These are phyloP conservation scores for Chytriomyces sp. DNA, from an alignment of 192 early-diverging fungal genomes.

Conservation along the genomic window DNA sequence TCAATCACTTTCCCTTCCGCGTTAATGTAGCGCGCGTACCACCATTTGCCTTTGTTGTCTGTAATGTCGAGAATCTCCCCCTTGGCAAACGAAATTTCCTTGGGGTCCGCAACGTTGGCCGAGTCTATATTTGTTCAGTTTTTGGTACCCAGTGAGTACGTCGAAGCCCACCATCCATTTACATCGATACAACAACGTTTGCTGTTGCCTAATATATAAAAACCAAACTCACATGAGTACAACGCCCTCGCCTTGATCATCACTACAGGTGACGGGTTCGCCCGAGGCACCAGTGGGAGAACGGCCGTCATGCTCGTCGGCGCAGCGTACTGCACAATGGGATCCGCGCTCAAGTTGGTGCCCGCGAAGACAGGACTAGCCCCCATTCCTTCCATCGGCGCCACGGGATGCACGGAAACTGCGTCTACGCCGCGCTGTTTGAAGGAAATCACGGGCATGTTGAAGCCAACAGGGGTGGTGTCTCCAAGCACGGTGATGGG, in stretches of 20 bases:
- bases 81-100: conserved; percentile 88
- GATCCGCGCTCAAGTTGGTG: too few relatives aligned
- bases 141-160: too few relatives aligned
- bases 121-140: too few relatives aligned
- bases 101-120: conserved; percentile 87
- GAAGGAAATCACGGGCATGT: background rate
- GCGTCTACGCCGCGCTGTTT: conserved; percentile 1
- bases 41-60: conserved; percentile 96
- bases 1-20: conserved; percentile 62
- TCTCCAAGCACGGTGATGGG: conserved; percentile 5
- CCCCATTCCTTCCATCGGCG: too few relatives aligned
- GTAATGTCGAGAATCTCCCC: conserved; percentile 84
- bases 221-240: background rate
- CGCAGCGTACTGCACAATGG: too few relatives aligned
- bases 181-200: too few relatives aligned
- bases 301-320: background rate
- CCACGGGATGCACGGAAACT: too few relatives aligned
- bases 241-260: background rate
- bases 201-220: too few relatives aligned
- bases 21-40: conserved; percentile 79
- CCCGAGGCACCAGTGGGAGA: background rate
- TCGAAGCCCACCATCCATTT: too few relatives aligned
- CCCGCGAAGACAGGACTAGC: too few relatives aligned
- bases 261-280: background rate
- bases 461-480: conserved; percentile 3